Conservation (phyloP, 2,329 filamentous ascomycete genomes). For the Monosporascus sp. region DNA sequence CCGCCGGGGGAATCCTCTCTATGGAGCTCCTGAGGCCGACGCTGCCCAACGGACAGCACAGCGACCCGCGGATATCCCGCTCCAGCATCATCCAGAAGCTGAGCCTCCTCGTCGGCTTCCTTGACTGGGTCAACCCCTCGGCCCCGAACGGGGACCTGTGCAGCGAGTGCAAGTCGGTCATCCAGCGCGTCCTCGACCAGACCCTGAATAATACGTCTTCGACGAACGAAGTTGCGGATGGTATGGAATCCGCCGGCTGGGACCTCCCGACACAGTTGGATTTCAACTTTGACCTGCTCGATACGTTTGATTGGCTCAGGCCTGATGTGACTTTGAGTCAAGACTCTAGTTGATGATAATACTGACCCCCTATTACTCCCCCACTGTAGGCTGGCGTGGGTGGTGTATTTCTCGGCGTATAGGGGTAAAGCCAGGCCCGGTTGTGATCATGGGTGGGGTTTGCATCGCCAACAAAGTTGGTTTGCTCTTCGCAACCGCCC, state of each 20-base stretch:
- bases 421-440: too few relatives aligned
- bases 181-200: slow-evolving; percentile 45
- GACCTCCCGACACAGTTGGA: slow-evolving; percentile 27
- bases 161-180: slow-evolving; percentile 39
- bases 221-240: slow-evolving; percentile 10
- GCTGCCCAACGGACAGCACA: slow-evolving; percentile 25
- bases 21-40: slow-evolving; percentile 42
- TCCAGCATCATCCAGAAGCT: slow-evolving; percentile 47
- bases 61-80: slow-evolving; percentile 32
- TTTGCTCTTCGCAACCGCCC: too few relatives aligned
- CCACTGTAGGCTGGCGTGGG: too few relatives aligned
- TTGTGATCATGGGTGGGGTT: too few relatives aligned
- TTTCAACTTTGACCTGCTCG: slow-evolving; percentile 43
- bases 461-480: too few relatives aligned
- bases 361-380: neutral
- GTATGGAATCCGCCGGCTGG: slow-evolving; percentile 27
- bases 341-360: slow-evolving; percentile 13
- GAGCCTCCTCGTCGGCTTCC: slow-evolving; percentile 43
- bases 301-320: slow-evolving; percentile 44
- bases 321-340: slow-evolving; percentile 16
- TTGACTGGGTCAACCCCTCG: slow-evolving; percentile 44
- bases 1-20: slow-evolving; percentile 44
- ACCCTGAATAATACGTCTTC: slow-evolving; percentile 33
- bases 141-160: slow-evolving; percentile 46
- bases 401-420: too few relatives aligned